Base-by-base conservation (phyloP, 192 early-diverging fungal species). In the Oehlia diaphana region DNA sequence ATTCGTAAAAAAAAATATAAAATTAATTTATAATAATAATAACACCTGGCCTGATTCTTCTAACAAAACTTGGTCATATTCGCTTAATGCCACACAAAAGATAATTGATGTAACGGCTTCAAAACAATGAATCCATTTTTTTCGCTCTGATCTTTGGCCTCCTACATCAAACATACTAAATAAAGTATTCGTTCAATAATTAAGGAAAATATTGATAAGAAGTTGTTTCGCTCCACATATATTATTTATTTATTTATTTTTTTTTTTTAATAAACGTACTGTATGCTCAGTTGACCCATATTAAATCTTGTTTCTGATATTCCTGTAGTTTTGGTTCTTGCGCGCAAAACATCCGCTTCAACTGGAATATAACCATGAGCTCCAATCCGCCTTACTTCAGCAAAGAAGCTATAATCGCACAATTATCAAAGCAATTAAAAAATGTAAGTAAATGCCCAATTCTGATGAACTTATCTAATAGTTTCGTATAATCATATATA, bases 251-350 rank as follows among this genome's bases (percentile, higher is more conserved):
- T n/a, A 12, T n/a, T n/a, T n/a, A 58, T 81, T 77, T 82, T 28
- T 26, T 31, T 23, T 28, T 78, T 68, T 9, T 42, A n/a, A 71
- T 23, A 65, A 80, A 91, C 91, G 87, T 91, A 87, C 93, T 93
- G 94, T 90, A 99, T 91, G 82, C 86, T 94, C 35, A 97, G 86
- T 77, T 94, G 91, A 39, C 94, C 95, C 90, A 98, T 94, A 80
- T 92, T 94, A 84, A 98, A 97, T 69, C 92, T 91, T 28, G 94
- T 97, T 86, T 99, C 97, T 16, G 93, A 96, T 81, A 99, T 99
- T 79, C 96, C 96, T 21, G 97, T 99, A 3, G 97, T 98, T 86
- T 98, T 99, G 53, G 95, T 94, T 72, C 97, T 93, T n/a, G 97
- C 94, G n/a, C 95, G 87, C 73, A 99, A 89, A 26, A 99, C 95